Evolutionary conservation across 495 filamentous ascomycete species (phyloP).

Genomic region (Talaromyces ruber): DNA sequence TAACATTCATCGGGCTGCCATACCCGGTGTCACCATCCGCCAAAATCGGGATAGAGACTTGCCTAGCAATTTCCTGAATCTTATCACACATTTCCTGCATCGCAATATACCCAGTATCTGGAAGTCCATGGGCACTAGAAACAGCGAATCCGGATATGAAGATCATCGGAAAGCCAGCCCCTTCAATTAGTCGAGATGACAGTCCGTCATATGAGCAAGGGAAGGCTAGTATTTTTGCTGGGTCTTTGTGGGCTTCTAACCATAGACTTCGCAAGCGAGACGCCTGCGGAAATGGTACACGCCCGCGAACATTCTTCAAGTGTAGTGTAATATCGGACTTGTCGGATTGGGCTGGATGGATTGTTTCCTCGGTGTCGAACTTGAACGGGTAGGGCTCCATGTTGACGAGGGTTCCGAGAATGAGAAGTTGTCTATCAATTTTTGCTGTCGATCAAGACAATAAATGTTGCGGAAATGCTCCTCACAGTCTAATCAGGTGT

Average conservation of each 20-base stretch:
- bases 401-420: constrained; percentile 4
- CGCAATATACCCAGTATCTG: constrained; percentile 36
- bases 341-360: constrained; percentile 8
- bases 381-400: constrained; percentile 26
- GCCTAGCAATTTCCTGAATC: constrained; percentile 26
- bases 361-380: constrained; percentile 10
- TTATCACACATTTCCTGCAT: constrained; percentile 35
- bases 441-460: background rate
- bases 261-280: constrained; percentile 30
- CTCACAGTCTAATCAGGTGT: background rate
- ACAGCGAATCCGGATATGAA: constrained; percentile 30
- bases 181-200: constrained; percentile 28
- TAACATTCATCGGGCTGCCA: constrained; percentile 34
- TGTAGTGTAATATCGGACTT: constrained; percentile 7
- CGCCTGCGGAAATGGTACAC: constrained; percentile 22
- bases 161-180: constrained; percentile 31
- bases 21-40: constrained; percentile 35
- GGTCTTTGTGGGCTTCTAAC: constrained; percentile 24
- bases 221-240: constrained; percentile 26
- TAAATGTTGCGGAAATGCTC: background rate
- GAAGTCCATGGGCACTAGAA: constrained; percentile 23
- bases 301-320: constrained; percentile 19
- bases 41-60: constrained; percentile 28
- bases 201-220: constrained; percentile 32
- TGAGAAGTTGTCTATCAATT: background rate